Percentiles rank a stretch among this genome's conserved stretches.
Evolutionary conservation across 2,329 filamentous ascomycete genomes (phyloP).

Genomic region (Incumbomyces delicatus): DNA sequence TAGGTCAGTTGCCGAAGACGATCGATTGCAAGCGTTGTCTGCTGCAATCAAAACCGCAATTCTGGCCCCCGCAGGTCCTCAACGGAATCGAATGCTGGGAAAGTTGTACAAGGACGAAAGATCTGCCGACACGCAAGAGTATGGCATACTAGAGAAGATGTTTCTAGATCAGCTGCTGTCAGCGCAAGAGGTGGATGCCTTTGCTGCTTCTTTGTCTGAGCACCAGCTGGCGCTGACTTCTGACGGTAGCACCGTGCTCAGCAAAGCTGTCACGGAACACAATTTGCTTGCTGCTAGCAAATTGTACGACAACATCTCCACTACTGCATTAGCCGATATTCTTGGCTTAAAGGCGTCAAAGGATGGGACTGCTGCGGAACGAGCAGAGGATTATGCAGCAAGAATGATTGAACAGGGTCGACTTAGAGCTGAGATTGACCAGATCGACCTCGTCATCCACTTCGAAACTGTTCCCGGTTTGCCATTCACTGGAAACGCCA

Average conservation of each 20-base stretch:
- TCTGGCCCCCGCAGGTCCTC: constrained; percentile 79
- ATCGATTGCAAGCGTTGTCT: constrained; percentile 72
- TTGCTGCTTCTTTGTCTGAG: constrained; percentile 66
- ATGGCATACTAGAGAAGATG: constrained; percentile 91
- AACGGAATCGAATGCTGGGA: constrained; percentile 67
- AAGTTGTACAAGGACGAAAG: constrained; percentile 92
- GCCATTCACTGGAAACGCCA: constrained; percentile 54
- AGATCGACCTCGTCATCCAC: constrained; percentile 79
- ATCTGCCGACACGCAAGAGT: constrained; percentile 63
- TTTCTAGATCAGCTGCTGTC: constrained; percentile 79
- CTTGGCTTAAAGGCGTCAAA: constrained; percentile 56
- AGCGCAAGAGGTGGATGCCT: constrained; percentile 73
- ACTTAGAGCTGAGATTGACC: constrained; percentile 80
- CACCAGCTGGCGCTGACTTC: constrained; percentile 86
- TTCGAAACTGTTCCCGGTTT: constrained; percentile 68
- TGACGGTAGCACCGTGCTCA: constrained; percentile 86
- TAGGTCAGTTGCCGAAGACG: constrained; percentile 68
- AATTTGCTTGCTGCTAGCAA: constrained; percentile 80
- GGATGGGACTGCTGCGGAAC: constrained; percentile 47
- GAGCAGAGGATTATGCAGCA: constrained; percentile 83
- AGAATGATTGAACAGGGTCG: constrained; percentile 94
- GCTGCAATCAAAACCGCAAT: constrained; percentile 89
- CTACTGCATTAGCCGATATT: constrained; percentile 64
- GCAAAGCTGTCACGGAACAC: constrained; percentile 90
- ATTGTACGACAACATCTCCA: constrained; percentile 66